These are phyloP conservation scores for Aspergillus texensis DNA, from an alignment of 2,329 filamentous ascomycete species.

Conservation along the genomic window DNA sequence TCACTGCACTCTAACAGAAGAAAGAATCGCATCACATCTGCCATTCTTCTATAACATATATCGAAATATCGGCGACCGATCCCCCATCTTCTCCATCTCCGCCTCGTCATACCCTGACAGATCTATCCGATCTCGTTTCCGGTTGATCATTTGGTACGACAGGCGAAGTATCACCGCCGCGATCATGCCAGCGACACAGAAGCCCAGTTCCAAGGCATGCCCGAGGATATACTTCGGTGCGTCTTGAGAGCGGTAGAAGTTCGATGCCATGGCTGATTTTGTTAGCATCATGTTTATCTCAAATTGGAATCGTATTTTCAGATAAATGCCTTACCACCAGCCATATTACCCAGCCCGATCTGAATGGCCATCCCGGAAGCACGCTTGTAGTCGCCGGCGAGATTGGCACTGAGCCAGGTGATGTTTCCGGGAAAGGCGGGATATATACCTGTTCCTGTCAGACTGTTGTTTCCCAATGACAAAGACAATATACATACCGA, in stretches of 20 bases:
- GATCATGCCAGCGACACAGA: conserved; percentile 51
- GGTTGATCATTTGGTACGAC: conserved; percentile 62
- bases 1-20: too few species aligned
- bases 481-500: conserved; percentile 35
- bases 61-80: conserved; percentile 64
- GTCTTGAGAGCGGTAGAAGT: conserved; percentile 65
- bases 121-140: conserved; percentile 54
- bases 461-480: background rate
- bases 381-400: conserved; percentile 59
- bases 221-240: conserved; percentile 54
- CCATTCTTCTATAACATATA: conserved; percentile 50
- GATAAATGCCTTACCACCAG: conserved; percentile 32
- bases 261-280: conserved; percentile 65
- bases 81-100: conserved; percentile 61
- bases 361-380: conserved; percentile 67
- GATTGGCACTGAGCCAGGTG: conserved; percentile 63
- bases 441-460: conserved; percentile 42
- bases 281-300: background rate
- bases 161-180: conserved; percentile 49
- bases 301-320: background rate
- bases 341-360: conserved; percentile 61
- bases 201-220: conserved; percentile 55
- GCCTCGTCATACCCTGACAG: conserved; percentile 45
- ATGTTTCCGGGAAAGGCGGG: conserved; percentile 49
- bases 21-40: background rate